Percentiles rank a stretch among this genome's conserved stretches.
These are phyloP conservation scores for Fusarium tuaranense DNA, from an alignment of 2,329 filamentous ascomycete genomes.

Conservation along the genomic window DNA sequence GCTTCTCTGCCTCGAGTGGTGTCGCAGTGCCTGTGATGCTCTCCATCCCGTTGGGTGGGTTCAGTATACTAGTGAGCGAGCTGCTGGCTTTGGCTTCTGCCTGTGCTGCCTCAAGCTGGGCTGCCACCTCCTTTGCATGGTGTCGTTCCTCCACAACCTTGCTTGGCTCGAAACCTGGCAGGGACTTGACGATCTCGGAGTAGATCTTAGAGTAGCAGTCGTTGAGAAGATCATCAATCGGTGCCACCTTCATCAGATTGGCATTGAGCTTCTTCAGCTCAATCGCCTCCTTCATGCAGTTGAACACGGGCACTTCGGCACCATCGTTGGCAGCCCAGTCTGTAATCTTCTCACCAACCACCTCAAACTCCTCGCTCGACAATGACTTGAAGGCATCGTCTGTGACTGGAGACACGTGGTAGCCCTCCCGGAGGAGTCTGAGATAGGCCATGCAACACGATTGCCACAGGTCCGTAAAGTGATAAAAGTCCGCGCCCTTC, in stretches of 20 bases:
- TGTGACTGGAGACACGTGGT: constrained; percentile 57
- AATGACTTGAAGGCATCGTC: constrained; percentile 69
- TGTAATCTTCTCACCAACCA: constrained; percentile 64
- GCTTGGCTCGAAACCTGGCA: constrained; percentile 64
- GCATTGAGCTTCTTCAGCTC: constrained; percentile 81
- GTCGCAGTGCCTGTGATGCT: constrained; percentile 49
- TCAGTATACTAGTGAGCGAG: constrained; percentile 57
- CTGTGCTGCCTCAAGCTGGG: constrained; percentile 49
- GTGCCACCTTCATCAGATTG: constrained; percentile 84
- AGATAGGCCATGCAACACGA: constrained; percentile 66
- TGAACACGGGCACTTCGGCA: constrained; percentile 57
- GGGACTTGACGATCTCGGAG: constrained; percentile 70
- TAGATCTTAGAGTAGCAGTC: constrained; percentile 89
- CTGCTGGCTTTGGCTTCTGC: constrained; percentile 50
- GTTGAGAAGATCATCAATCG: constrained; percentile 93
- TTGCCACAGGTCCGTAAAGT: constrained; percentile 71
- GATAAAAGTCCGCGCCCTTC: constrained; percentile 80
- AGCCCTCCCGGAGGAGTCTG: constrained; percentile 62
- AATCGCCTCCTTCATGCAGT: constrained; percentile 68
- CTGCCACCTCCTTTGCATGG: constrained; percentile 56
- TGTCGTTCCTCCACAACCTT: constrained; percentile 60
- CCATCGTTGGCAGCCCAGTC: constrained; percentile 63
- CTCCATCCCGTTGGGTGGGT: constrained; percentile 56
- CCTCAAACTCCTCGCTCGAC: constrained; percentile 68
- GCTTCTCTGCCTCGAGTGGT: constrained; percentile 55